phyloP scores from a whole-genome alignment of 768 basidiomycete genomes.

The Auricularia sp. region DNA sequence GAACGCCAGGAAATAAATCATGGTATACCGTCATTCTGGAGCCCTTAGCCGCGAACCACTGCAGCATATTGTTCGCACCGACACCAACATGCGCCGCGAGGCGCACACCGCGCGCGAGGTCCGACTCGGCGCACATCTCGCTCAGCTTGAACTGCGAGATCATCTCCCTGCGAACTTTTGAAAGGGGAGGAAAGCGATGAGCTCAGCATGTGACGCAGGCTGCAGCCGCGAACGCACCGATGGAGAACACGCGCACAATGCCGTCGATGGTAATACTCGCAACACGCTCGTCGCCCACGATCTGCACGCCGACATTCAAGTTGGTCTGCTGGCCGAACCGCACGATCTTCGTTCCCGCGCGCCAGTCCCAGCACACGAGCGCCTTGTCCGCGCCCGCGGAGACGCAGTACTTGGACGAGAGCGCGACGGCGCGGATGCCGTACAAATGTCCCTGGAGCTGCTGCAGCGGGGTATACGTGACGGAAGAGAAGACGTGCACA shows the following conservation, averaged over 20 bases:
- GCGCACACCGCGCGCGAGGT: constrained; percentile 55
- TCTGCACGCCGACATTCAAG: constrained; percentile 81
- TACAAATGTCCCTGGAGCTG: constrained; percentile 76
- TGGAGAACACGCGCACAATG: constrained; percentile 82
- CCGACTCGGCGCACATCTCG: constrained; percentile 16
- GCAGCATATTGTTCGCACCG: constrained; percentile 81
- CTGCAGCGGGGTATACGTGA: constrained; percentile 75
- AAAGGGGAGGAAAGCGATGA: not conserved
- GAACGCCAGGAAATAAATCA: too few relatives aligned
- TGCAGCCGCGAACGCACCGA: constrained; percentile 44
- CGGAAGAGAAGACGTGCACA: constrained; percentile 78
- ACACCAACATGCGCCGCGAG: constrained; percentile 60
- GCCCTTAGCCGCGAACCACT: constrained; percentile 89
- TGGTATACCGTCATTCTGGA: constrained; percentile 70
- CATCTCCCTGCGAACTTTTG: constrained; percentile 68
- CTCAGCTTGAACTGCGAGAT: constrained; percentile 82
- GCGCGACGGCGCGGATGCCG: constrained; percentile 80
- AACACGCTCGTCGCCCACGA: constrained; percentile 76
- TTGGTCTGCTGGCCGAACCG: constrained; percentile 90
- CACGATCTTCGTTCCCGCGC: constrained; percentile 78
- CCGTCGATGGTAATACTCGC: constrained; percentile 91
- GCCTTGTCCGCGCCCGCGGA: constrained; percentile 69
- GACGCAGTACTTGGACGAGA: constrained; percentile 76
- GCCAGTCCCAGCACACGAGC: constrained; percentile 84
- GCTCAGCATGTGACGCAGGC: too few relatives aligned